Percentiles rank a stretch among this genome's conserved stretches.
Conservation (phyloP, 2,329 filamentous ascomycete genomes). For the Trichoderma endophyticum region DNA sequence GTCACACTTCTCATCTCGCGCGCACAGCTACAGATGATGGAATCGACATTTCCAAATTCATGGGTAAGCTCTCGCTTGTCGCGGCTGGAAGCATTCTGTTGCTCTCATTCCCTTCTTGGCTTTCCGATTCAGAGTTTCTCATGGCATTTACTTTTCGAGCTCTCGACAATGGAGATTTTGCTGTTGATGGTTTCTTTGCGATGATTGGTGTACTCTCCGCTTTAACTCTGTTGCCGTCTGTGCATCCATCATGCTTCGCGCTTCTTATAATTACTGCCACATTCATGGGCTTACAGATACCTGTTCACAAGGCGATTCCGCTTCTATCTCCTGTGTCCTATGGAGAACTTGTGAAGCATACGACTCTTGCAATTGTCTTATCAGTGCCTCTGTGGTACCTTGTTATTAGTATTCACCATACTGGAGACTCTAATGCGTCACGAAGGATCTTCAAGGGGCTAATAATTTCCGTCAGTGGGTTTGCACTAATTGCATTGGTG, state of each 20-base stretch:
- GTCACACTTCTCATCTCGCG: constrained; percentile 27
- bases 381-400: constrained; percentile 14
- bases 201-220: constrained; percentile 26
- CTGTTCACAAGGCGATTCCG: neutral
- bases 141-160: constrained; percentile 31
- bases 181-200: constrained; percentile 29
- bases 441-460: constrained; percentile 19
- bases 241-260: constrained; percentile 30
- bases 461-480: constrained; percentile 17
- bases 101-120: constrained; percentile 25
- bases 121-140: constrained; percentile 27
- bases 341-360: neutral
- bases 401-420: neutral
- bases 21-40: constrained; percentile 21
- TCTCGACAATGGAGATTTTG: constrained; percentile 30
- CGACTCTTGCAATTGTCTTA: neutral
- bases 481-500: constrained; percentile 5
- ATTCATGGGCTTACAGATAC: constrained; percentile 21
- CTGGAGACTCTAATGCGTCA: neutral
- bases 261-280: constrained; percentile 26
- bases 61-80: constrained; percentile 15
- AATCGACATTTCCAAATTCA: constrained; percentile 22
- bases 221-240: constrained; percentile 27
- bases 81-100: constrained; percentile 24
- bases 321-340: neutral